These are phyloP conservation scores for Selaginella tamariscina DNA, from an alignment of 75 land plant genomes.

Conservation along the genomic window DNA sequence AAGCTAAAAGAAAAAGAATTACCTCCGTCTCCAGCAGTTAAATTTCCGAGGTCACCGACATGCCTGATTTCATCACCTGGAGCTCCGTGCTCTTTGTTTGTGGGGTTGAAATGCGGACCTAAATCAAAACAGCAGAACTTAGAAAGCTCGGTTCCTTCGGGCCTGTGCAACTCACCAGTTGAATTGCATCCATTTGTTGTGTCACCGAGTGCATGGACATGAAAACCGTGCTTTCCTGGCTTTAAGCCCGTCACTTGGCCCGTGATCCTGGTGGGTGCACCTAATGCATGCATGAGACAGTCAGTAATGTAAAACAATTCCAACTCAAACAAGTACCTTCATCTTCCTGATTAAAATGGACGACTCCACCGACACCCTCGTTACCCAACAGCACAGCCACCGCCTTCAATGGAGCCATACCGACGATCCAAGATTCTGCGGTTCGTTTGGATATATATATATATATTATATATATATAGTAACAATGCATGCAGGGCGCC, in stretches of 20 bases:
- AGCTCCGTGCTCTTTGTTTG: slow-evolving; percentile 64
- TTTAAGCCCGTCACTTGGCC: slow-evolving; percentile 48
- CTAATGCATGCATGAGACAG: too few species aligned
- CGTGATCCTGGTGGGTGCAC: slow-evolving; percentile 40
- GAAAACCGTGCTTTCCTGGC: slow-evolving; percentile 86
- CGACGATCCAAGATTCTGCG: too few species aligned
- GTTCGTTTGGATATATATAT: too few species aligned
- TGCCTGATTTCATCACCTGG: slow-evolving; percentile 67
- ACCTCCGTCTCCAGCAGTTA: slow-evolving; percentile 59
- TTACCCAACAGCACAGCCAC: background rate
- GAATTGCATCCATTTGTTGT: slow-evolving; percentile 89
- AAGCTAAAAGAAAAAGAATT: background rate
- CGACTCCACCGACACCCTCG: background rate
- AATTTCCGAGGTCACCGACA: slow-evolving; percentile 79
- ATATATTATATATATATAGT: too few species aligned
- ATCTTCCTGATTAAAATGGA: background rate
- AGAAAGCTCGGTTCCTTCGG: background rate
- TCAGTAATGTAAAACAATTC: too few species aligned
- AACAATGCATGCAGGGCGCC: background rate
- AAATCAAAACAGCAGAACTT: background rate
- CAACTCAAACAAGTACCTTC: too few species aligned
- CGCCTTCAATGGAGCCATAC: too few species aligned
- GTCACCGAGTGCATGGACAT: slow-evolving; percentile 79
- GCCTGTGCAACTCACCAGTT: slow-evolving; percentile 35
- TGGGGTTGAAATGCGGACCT: slow-evolving; percentile 79